Evolutionary conservation across 176 grass and related monocot genomes (phyloP).

Genomic region (Canna indica): DNA sequence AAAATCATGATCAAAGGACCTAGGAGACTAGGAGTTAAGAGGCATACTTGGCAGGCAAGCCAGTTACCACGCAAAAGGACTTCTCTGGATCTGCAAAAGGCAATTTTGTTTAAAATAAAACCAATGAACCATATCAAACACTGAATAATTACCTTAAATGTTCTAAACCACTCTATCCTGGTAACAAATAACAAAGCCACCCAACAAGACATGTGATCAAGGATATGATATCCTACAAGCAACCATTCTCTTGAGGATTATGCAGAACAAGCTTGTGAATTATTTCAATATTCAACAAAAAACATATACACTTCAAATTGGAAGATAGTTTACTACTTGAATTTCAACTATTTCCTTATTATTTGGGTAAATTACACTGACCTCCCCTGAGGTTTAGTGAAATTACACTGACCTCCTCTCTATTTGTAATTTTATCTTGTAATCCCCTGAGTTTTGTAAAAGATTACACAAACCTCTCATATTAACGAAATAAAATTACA

Average conservation of each 20-base stretch:
- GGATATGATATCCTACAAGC: not conserved
- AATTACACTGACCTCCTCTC: too few relatives aligned
- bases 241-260: not conserved
- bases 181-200: not conserved
- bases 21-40: not conserved
- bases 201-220: not conserved
- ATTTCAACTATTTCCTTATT: not conserved
- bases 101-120: not conserved
- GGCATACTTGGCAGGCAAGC: conserved; percentile 76
- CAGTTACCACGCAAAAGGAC: conserved; percentile 59
- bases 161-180: not conserved
- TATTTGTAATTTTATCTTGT: too few relatives aligned
- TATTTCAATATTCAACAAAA: not conserved
- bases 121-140: not conserved
- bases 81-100: conserved; percentile 63
- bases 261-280: not conserved
- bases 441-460: too few relatives aligned
- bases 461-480: too few relatives aligned
- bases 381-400: too few relatives aligned
- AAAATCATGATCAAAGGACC: not conserved
- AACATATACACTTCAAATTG: not conserved
- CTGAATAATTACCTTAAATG: not conserved
- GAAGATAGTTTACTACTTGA: not conserved
- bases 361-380: too few relatives aligned
- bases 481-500: too few relatives aligned